Evolutionary conservation across 2,329 filamentous ascomycete species (phyloP).

Genomic region (Ilyonectria sp.): DNA sequence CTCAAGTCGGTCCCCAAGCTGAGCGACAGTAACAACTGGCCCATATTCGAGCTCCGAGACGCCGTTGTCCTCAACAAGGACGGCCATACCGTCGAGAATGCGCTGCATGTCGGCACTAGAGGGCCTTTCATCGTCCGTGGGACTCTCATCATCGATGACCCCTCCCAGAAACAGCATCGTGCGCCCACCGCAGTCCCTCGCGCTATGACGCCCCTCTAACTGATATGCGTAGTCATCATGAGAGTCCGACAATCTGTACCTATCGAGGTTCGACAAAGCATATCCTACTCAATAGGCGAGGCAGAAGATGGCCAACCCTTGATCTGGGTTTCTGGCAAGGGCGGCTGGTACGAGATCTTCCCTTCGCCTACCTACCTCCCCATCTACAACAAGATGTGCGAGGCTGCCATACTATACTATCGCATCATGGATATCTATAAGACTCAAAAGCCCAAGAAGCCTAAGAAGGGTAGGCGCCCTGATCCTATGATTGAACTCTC

Average conservation of each 20-base stretch:
- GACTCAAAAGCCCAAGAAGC: slow-evolving; percentile 49
- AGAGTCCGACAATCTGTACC: slow-evolving; percentile 49
- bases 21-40: slow-evolving; percentile 66
- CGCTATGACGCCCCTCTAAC: slow-evolving; percentile 34
- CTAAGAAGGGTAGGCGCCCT: slow-evolving; percentile 49
- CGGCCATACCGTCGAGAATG: slow-evolving; percentile 69
- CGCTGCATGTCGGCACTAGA: slow-evolving; percentile 72
- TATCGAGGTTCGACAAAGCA: slow-evolving; percentile 69
- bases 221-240: slow-evolving; percentile 50
- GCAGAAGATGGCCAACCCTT: slow-evolving; percentile 65
- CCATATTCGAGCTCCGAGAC: slow-evolving; percentile 73
- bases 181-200: slow-evolving; percentile 40
- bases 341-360: slow-evolving; percentile 79
- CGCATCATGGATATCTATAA: slow-evolving; percentile 71
- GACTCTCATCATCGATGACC: slow-evolving; percentile 66
- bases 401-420: slow-evolving; percentile 77
- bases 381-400: slow-evolving; percentile 72
- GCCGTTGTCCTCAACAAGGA: slow-evolving; percentile 71
- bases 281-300: slow-evolving; percentile 68
- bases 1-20: slow-evolving; percentile 47
- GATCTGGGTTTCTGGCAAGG: slow-evolving; percentile 73
- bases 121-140: slow-evolving; percentile 76
- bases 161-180: slow-evolving; percentile 55
- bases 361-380: slow-evolving; percentile 70
- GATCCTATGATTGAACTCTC: slow-evolving; percentile 49